These are phyloP conservation scores for Scenedesmus sp. DNA, from an alignment of 163 green algal species.

Conservation along the genomic window DNA sequence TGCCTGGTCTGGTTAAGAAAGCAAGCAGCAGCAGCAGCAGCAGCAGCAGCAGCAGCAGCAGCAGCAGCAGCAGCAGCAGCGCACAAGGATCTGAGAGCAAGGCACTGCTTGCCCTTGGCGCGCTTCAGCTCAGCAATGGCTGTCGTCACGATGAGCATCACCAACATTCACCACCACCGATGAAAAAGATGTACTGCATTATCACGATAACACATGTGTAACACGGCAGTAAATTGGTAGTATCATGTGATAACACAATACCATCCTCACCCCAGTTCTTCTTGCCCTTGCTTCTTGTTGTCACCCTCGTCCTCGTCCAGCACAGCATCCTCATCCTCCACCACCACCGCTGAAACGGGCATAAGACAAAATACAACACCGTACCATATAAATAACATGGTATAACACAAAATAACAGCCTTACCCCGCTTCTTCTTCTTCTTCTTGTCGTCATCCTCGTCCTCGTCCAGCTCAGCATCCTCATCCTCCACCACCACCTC, in stretches of 20 bases:
- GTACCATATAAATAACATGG: neutral
- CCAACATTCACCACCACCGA: no score
- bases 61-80: no score
- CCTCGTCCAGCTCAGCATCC: constrained; percentile 16
- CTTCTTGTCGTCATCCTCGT: constrained; percentile 24
- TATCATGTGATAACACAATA: neutral
- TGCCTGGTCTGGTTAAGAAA: neutral
- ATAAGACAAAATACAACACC: neutral
- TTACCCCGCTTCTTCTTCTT: constrained; percentile 46
- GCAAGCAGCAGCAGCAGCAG: neutral
- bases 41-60: neutral
- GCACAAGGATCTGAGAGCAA: no score
- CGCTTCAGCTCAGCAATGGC: no score
- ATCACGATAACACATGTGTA: no score
- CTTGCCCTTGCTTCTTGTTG: constrained; percentile 9
- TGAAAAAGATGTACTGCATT: no score
- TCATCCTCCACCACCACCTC: constrained; percentile 48
- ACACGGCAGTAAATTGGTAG: no score
- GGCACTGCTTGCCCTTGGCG: no score
- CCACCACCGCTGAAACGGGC: neutral
- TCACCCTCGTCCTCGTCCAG: constrained; percentile 2
- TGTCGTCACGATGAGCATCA: no score
- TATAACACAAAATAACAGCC: neutral
- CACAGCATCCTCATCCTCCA: constrained; percentile 29
- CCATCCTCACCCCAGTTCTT: neutral